Percentiles rank a stretch among this genome's conserved stretches.
These are phyloP conservation scores for Kernera saxatilis DNA, from an alignment of 345 rosid genomes.

Conservation along the genomic window DNA sequence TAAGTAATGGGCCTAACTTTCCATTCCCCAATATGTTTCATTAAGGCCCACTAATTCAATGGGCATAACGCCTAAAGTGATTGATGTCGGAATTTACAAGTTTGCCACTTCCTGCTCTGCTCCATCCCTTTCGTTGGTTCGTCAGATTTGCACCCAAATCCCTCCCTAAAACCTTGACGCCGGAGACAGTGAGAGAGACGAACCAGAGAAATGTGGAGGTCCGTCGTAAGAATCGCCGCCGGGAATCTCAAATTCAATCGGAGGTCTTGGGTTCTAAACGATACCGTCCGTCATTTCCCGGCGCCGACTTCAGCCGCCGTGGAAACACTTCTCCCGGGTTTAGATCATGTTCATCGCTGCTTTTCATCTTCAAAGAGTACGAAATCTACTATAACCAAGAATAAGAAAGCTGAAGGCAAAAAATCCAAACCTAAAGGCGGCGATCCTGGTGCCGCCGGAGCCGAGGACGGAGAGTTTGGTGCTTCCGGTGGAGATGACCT, in stretches of 20 bases:
- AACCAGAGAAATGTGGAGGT: slow-evolving; percentile 25
- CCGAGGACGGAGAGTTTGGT: slow-evolving; percentile 32
- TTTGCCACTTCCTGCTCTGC: slow-evolving; percentile 5
- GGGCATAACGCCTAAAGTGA: neutral
- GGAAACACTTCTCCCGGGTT: neutral
- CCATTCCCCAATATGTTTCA: neutral
- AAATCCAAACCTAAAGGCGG: slow-evolving; percentile 39
- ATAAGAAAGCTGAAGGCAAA: slow-evolving; percentile 48
- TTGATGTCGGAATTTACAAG: neutral
- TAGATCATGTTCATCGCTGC: slow-evolving; percentile 21
- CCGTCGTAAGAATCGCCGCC: slow-evolving; percentile 6
- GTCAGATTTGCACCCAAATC: slow-evolving; percentile 25
- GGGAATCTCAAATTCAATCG: slow-evolving; percentile 10
- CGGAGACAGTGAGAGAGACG: slow-evolving; percentile 6
- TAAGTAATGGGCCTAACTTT: neutral
- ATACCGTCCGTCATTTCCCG: slow-evolving; percentile 8
- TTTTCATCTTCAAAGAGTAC: slow-evolving; percentile 36
- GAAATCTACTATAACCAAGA: slow-evolving; percentile 26
- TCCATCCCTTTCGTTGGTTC: neutral
- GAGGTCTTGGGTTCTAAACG: neutral
- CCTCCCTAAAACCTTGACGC: slow-evolving; percentile 31
- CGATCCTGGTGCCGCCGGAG: slow-evolving; percentile 27
- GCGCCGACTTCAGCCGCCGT: slow-evolving; percentile 6
- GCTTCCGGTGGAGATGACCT: slow-evolving; percentile 37
- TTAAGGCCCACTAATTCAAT: neutral